These are phyloP conservation scores for Tricholoma sp. DNA, from an alignment of 768 basidiomycete genomes.

Conservation along the genomic window DNA sequence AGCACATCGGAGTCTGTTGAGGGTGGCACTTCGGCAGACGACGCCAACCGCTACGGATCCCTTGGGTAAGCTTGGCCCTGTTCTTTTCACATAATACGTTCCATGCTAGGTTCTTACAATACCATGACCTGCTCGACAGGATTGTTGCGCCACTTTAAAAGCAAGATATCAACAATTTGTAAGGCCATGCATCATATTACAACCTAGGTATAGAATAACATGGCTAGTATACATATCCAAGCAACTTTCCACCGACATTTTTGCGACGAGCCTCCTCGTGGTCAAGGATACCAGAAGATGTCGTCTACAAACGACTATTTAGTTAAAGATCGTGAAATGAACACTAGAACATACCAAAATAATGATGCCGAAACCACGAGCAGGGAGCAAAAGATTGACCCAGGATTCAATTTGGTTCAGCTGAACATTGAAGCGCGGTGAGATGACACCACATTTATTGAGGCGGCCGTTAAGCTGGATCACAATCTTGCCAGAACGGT, in stretches of 20 bases:
- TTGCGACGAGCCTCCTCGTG: conserved; percentile 99
- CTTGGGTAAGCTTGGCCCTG: neutral
- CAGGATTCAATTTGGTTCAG: conserved; percentile 89
- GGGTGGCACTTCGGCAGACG: neutral
- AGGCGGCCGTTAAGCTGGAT: conserved; percentile 97
- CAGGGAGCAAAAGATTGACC: conserved; percentile 95
- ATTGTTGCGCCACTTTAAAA: neutral
- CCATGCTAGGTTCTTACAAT: neutral
- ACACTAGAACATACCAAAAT: conserved; percentile 64
- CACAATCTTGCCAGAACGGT: conserved; percentile 97
- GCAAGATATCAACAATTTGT: neutral
- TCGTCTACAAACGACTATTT: conserved; percentile 53
- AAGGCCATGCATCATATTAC: neutral
- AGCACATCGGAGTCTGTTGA: neutral
- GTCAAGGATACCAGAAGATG: conserved; percentile 96
- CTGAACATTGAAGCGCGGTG: conserved; percentile 97
- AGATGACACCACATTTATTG: conserved; percentile 99
- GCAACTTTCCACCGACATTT: conserved; percentile 93
- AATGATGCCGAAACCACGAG: conserved; percentile 94
- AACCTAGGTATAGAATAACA: neutral
- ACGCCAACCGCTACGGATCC: neutral
- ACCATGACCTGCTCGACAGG: neutral
- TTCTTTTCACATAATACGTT: neutral
- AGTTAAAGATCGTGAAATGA: neutral
- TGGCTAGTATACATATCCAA: conserved; percentile 85